Percentiles rank a stretch among this genome's conserved stretches.
Evolutionary conservation across 73 alveolate species (phyloP).

Genomic region (Paramecium tetraurelia): DNA sequence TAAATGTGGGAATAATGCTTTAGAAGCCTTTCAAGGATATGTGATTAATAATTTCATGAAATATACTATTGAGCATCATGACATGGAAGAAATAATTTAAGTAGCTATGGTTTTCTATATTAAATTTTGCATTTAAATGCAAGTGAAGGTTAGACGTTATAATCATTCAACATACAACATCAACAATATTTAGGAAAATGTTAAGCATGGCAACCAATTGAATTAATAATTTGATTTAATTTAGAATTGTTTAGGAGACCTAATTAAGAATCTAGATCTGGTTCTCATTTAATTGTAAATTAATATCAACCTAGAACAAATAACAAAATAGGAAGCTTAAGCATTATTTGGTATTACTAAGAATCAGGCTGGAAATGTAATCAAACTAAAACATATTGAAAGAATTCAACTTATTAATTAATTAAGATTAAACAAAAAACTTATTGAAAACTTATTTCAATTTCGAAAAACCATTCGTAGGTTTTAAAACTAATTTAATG

Average conservation of each 20-base stretch:
- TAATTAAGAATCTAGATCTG: not conserved
- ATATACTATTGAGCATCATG: not conserved
- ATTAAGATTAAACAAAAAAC: not conserved
- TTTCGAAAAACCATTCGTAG: not conserved
- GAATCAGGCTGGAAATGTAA: not conserved
- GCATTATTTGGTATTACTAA: not conserved
- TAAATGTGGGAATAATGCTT: not conserved
- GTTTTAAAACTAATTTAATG: not conserved
- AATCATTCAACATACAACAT: not conserved
- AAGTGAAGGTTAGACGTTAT: not conserved
- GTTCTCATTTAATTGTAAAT: not conserved
- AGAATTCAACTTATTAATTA: not conserved
- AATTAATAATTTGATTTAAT: not conserved
- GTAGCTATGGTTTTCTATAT: not conserved
- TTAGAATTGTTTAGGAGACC: not conserved
- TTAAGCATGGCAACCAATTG: not conserved
- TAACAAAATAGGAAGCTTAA: not conserved
- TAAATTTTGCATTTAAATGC: not conserved
- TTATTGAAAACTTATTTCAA: not conserved
- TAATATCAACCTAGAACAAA: not conserved
- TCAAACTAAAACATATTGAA: not conserved
- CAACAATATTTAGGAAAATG: not conserved
- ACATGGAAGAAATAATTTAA: not conserved
- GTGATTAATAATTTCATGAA: not conserved
- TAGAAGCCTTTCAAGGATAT: not conserved